Evolutionary conservation across 148 eudicot genomes (phyloP).

Genomic region (Rhododendron kiyosumense): DNA sequence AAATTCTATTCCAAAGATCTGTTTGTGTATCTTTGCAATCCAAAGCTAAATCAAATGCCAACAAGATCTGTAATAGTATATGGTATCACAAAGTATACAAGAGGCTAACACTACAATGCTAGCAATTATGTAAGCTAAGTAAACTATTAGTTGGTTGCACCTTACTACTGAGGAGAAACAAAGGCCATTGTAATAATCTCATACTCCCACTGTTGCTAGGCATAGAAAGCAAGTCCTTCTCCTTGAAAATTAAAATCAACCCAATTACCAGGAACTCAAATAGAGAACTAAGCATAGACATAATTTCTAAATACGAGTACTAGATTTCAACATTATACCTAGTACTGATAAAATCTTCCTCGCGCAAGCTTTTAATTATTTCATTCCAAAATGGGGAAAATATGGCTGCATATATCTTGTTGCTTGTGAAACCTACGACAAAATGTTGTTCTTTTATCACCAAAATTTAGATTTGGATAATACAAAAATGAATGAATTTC

Average conservation of each 20-base stretch:
- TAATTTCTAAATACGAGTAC: background rate
- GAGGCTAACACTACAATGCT: too few species aligned
- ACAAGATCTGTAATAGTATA: too few species aligned
- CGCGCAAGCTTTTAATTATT: conserved; percentile 88
- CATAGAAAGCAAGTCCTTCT: conserved; percentile 91
- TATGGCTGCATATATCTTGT: conserved; percentile 64
- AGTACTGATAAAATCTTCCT: conserved; percentile 86
- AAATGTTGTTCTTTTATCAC: background rate
- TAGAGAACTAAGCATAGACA: conserved; percentile 1
- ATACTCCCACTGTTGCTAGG: conserved; percentile 87
- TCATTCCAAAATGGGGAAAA: conserved; percentile 99
- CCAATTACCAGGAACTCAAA: background rate
- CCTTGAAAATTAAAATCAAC: conserved; percentile 38
- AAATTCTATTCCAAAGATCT: too few species aligned
- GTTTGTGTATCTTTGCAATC: too few species aligned
- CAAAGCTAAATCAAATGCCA: too few species aligned
- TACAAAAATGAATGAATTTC: background rate
- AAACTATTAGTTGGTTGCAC: conserved; percentile 25
- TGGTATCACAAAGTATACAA: too few species aligned
- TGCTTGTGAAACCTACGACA: conserved; percentile 43
- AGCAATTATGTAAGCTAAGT: background rate
- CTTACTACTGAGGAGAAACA: conserved; percentile 95
- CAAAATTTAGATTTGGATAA: background rate
- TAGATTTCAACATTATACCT: conserved; percentile 31
- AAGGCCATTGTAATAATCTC: conserved; percentile 85